phyloP scores from a whole-genome alignment of 2,329 filamentous ascomycete species.

The Botrytis paeoniae region DNA sequence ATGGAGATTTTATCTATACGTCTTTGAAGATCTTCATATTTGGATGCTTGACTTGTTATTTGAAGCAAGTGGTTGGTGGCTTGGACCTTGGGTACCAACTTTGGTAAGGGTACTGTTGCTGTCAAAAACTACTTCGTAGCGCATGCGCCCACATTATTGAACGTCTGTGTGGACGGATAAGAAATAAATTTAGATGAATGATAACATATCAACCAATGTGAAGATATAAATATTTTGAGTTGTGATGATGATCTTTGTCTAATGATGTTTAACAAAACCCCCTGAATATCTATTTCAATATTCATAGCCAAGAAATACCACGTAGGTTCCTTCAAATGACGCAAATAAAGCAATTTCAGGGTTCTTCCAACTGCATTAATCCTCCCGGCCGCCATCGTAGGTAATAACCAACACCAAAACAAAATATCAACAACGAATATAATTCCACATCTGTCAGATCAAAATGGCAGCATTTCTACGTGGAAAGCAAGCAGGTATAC shows the following conservation, averaged over 20 bases:
- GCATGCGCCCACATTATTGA: neutral
- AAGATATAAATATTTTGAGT: neutral
- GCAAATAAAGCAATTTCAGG: slow-evolving; percentile 7
- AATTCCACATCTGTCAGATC: neutral
- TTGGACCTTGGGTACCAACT: neutral
- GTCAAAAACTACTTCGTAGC: neutral
- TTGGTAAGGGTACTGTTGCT: neutral
- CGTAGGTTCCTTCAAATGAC: slow-evolving; percentile 9
- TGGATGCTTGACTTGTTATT: neutral
- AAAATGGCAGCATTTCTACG: slow-evolving; percentile 83
- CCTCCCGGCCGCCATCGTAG: neutral
- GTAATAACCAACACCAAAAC: slow-evolving; percentile 10
- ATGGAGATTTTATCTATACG: neutral
- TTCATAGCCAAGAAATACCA: slow-evolving; percentile 9
- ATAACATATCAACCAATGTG: neutral
- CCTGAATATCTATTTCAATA: slow-evolving; percentile 3
- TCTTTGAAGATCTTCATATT: neutral
- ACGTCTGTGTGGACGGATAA: neutral
- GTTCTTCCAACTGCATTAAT: neutral
- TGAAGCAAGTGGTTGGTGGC: neutral
- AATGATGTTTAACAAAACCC: neutral
- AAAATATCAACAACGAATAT: neutral
- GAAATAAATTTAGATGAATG: neutral
- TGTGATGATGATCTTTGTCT: neutral
- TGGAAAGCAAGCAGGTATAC: slow-evolving; percentile 89